phyloP scores from a whole-genome alignment of 805 yeast genomes.

The Candida tibetensis region DNA sequence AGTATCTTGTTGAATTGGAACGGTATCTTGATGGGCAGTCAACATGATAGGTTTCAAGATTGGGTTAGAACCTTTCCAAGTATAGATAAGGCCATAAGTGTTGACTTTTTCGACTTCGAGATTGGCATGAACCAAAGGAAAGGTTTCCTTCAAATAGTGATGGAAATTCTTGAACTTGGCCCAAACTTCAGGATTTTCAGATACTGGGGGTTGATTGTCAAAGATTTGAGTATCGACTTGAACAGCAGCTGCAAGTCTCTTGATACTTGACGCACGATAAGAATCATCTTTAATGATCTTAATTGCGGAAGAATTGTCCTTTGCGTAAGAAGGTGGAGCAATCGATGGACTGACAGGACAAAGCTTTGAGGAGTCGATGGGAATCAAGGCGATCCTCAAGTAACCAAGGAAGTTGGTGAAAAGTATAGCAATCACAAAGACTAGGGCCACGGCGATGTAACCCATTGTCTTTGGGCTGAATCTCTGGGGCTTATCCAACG shows the following conservation, averaged over 20 bases:
- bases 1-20: constrained; percentile 66
- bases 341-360: constrained; percentile 26
- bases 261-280: constrained; percentile 34
- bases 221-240: constrained; percentile 61
- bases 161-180: constrained; percentile 43
- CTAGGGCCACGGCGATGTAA: constrained; percentile 9
- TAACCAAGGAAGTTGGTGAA: constrained; percentile 19
- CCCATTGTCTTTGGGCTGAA: neutral
- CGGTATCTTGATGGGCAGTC: constrained; percentile 80
- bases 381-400: constrained; percentile 16
- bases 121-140: constrained; percentile 51
- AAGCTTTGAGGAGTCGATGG: constrained; percentile 11
- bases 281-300: constrained; percentile 23
- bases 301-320: constrained; percentile 31
- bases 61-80: constrained; percentile 54
- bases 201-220: constrained; percentile 51
- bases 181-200: constrained; percentile 52
- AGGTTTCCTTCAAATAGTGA: constrained; percentile 48
- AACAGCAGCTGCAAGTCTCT: constrained; percentile 55
- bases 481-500: too few species aligned
- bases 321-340: constrained; percentile 26
- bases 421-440: constrained; percentile 13
- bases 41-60: constrained; percentile 66
- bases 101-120: constrained; percentile 56
- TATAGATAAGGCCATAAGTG: constrained; percentile 58